phyloP scores from a whole-genome alignment of 805 yeast genomes.

The Starmerella khaoyaiensis region DNA sequence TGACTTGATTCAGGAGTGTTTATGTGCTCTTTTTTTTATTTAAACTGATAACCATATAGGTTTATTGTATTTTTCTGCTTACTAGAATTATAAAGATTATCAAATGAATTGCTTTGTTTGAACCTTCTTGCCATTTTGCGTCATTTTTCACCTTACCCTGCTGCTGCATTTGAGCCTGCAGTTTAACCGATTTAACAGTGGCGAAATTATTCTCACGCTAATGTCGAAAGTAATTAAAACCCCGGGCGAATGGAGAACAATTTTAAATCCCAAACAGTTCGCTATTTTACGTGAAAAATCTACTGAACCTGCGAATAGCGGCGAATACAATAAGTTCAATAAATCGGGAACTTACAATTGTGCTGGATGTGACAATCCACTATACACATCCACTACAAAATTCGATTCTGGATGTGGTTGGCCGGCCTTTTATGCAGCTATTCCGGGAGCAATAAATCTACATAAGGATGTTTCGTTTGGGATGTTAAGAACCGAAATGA shows the following conservation, averaged over 20 bases:
- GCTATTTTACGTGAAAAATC: slow-evolving; percentile 61
- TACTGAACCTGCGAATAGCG: slow-evolving; percentile 56
- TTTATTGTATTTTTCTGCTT: too few relatives aligned
- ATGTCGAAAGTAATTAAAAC: slow-evolving; percentile 25
- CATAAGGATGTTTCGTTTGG: slow-evolving; percentile 54
- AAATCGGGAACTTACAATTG: slow-evolving; percentile 60
- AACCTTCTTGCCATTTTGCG: too few relatives aligned
- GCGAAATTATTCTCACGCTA: too few relatives aligned
- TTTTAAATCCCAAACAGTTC: slow-evolving; percentile 63
- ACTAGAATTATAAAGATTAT: too few relatives aligned
- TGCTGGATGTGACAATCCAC: slow-evolving; percentile 72
- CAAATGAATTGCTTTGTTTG: too few relatives aligned
- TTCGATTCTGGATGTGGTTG: slow-evolving; percentile 92
- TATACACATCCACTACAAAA: slow-evolving; percentile 68
- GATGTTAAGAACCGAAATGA: slow-evolving; percentile 78
- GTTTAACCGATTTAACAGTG: background rate
- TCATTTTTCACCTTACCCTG: too few relatives aligned
- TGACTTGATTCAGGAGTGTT: too few relatives aligned
- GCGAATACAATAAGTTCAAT: slow-evolving; percentile 42
- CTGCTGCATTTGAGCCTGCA: too few relatives aligned
- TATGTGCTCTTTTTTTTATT: too few relatives aligned
- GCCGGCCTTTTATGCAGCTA: slow-evolving; percentile 92
- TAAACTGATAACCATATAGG: too few relatives aligned
- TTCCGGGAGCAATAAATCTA: slow-evolving; percentile 62
- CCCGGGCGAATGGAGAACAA: slow-evolving; percentile 68